Conservation (phyloP, 352 stramenopile species). For the Plasmopara halstedii region DNA sequence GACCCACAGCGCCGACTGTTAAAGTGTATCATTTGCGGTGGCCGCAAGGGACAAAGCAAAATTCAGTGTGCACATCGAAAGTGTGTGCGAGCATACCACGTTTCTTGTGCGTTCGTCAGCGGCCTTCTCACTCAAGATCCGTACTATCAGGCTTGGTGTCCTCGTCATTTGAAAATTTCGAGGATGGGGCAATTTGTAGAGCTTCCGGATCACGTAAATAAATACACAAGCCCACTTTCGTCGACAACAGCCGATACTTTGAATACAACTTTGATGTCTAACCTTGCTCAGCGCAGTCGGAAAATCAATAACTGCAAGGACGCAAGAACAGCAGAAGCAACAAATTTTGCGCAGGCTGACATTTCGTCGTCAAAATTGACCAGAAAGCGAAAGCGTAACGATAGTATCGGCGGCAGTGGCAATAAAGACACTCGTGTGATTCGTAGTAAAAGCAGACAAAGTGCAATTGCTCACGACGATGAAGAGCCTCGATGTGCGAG, state of each 20-base stretch:
- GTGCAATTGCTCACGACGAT: constrained; percentile 7
- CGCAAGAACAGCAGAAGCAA: constrained; percentile 20
- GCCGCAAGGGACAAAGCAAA: constrained; percentile 65
- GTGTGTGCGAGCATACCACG: constrained; percentile 57
- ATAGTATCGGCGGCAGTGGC: constrained; percentile 2
- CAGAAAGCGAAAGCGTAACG: constrained; percentile 44
- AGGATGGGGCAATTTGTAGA: constrained; percentile 58
- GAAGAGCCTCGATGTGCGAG: constrained; percentile 27
- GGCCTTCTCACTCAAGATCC: constrained; percentile 53
- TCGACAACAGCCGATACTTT: constrained; percentile 1
- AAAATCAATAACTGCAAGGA: constrained; percentile 17
- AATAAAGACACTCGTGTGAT: constrained; percentile 7
- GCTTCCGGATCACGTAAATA: constrained; percentile 53
- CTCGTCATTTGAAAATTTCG: constrained; percentile 66
- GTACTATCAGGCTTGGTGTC: constrained; percentile 69
- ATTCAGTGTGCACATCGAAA: constrained; percentile 68
- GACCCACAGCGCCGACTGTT: constrained; percentile 38
- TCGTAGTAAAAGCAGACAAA: constrained; percentile 6
- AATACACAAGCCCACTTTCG: constrained; percentile 2
- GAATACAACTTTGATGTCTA: constrained; percentile 5
- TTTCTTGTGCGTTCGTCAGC: constrained; percentile 68
- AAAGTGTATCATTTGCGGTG: constrained; percentile 53
- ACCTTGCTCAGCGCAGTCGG: constrained; percentile 4
- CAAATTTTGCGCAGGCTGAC: constrained; percentile 1
- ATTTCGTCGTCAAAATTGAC: constrained; percentile 41